Conservation (phyloP, 257 asterid species). For the Thymus mandschuricus region DNA sequence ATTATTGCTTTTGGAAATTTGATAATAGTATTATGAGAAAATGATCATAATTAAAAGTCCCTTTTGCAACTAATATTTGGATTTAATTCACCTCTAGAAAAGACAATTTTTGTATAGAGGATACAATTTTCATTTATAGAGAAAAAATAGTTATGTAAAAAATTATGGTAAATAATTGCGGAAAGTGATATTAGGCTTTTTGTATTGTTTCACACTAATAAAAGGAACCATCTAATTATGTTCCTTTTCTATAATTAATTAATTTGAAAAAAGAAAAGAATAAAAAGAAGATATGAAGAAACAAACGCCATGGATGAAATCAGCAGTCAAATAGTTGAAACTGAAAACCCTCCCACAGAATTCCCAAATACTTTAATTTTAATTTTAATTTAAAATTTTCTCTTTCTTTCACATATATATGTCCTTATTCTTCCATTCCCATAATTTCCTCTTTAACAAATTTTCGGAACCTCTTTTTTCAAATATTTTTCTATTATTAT, state of each 20-base stretch:
- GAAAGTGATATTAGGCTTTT: no score
- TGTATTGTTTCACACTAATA: constrained; percentile 10
- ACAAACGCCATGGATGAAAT: constrained; percentile 15
- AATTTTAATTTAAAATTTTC: neutral
- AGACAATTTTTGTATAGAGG: neutral
- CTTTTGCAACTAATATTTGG: neutral
- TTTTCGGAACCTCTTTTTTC: constrained; percentile 6
- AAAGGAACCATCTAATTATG: no score
- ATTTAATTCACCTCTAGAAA: neutral
- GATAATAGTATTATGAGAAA: neutral
- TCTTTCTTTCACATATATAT: neutral
- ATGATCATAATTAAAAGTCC: neutral
- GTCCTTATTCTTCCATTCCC: neutral
- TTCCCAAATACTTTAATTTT: neutral
- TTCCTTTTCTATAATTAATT: no score
- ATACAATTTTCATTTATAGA: neutral
- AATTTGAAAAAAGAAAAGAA: no score
- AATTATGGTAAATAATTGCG: no score
- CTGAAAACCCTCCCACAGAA: constrained; percentile 22
- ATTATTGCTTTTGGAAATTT: neutral
- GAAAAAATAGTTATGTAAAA: no score
- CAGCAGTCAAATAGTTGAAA: constrained; percentile 24
- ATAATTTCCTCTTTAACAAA: neutral
- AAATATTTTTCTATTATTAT: constrained; percentile 16
- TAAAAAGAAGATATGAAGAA: neutral